Evolutionary conservation across 768 basidiomycete genomes (phyloP), one percentile per base, ranked within the genome.

Genomic region (Paxillus ammoniavirescens): DNA sequence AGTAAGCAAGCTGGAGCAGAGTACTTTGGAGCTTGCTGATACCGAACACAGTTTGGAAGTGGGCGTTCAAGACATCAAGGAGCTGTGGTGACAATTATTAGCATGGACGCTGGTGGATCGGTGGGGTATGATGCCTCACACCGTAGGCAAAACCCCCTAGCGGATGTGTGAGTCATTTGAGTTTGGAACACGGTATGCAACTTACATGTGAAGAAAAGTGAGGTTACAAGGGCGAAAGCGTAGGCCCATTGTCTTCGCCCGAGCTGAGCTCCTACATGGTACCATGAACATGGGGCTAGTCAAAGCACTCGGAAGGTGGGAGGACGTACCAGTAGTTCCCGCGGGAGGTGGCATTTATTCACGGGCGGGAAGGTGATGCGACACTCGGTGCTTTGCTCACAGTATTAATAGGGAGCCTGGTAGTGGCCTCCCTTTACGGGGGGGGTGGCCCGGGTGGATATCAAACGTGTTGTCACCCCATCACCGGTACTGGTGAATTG

Each of bases 161-260:
- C 35, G n/a, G 36, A 21, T 40, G 47, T 10, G 38, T 51, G 21
- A 38, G 52, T 17, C 8, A 31, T 6, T 38, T 7, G 28, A 37
- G 17, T 42, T 15, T 9, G 17, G 28, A 23, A 23, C 15, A 23
- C 36, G 17, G 49, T 26, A 15, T 15, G 43, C 23, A 9, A 67
- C 80, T 58, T 58, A 83, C 84, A 86, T 28, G 86, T 84, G 70
- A 89, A 89, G 76, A 89, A 89, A 31, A 89, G 74, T 10, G 86
- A 81, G 17, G 87, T 89, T 54, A 91, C 83, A 50, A 89, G 79
- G 37, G 74, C 73, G 65, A 87, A 90, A 8, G 87, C 76, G 64
- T 78, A 84, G 26, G 69, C 70, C 78, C 78, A 84, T 60, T 74
- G 72, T 43, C 64, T 72, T 56, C 67, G 71, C n/a, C 67, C 68